A percentile compares a stretch with the other conserved stretches of the same genome.
Conservation (phyloP, 2,329 filamentous ascomycete species). For the Stagonosporopsis cucurbitacearum region DNA sequence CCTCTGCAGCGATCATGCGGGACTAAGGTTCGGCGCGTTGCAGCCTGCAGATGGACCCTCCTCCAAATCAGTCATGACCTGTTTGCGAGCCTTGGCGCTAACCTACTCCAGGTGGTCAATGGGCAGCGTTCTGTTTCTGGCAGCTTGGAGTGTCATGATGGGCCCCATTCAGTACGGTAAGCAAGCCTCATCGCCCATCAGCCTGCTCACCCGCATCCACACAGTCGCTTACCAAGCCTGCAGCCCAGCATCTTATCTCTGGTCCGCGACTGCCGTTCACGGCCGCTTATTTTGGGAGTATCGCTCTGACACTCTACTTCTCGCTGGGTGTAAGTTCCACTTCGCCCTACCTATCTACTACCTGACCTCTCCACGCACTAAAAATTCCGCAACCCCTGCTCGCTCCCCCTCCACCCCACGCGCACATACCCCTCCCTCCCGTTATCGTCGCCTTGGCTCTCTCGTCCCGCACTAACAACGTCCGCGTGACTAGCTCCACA, state of each 20-base stretch:
- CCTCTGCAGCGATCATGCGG: constrained; percentile 51
- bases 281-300: constrained; percentile 92
- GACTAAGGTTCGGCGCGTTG: constrained; percentile 48
- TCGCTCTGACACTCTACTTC: constrained; percentile 88
- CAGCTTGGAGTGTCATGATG: constrained; percentile 94
- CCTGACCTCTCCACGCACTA: constrained; percentile 23
- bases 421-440: constrained; percentile 42
- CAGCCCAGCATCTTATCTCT: constrained; percentile 80
- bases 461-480: constrained; percentile 44
- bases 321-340: constrained; percentile 87
- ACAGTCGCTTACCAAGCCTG: constrained; percentile 25
- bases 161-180: constrained; percentile 77
- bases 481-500: constrained; percentile 66
- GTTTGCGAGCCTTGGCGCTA: constrained; percentile 43
- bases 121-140: constrained; percentile 86
- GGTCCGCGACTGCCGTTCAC: constrained; percentile 88
- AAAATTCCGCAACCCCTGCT: constrained; percentile 35
- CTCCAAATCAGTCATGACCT: constrained; percentile 39
- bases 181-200: constrained; percentile 35
- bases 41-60: constrained; percentile 40
- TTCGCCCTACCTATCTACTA: constrained; percentile 19
- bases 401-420: constrained; percentile 34
- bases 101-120: constrained; percentile 81
- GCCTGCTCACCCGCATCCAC: constrained; percentile 16
- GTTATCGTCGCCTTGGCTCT: constrained; percentile 29